Evolutionary conservation across 768 basidiomycete species (phyloP).

Genomic region (Lentinus tigrinus): DNA sequence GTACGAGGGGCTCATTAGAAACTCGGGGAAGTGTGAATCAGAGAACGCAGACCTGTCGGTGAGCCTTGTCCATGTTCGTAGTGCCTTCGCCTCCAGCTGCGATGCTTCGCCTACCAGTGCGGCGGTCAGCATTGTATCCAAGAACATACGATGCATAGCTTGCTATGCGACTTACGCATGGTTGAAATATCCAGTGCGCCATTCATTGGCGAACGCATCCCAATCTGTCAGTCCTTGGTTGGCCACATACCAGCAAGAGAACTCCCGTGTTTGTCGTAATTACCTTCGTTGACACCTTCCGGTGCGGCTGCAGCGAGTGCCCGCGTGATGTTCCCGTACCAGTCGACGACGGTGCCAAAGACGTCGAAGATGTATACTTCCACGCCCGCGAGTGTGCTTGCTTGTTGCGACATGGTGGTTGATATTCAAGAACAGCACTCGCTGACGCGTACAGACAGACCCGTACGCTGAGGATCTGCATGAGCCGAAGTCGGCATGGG

Average conservation of each 20-base stretch:
- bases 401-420: neutral
- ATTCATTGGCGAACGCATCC: constrained; percentile 52
- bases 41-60: constrained; percentile 43
- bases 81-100: constrained; percentile 46
- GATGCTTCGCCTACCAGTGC: constrained; percentile 35
- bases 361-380: constrained; percentile 29
- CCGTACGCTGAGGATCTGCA: neutral
- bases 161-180: constrained; percentile 37
- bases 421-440: neutral
- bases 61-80: constrained; percentile 51
- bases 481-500: neutral
- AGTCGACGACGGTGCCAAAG: constrained; percentile 30
- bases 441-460: neutral
- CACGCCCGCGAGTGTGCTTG: constrained; percentile 9
- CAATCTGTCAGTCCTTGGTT: constrained; percentile 30
- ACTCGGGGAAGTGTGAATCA: neutral
- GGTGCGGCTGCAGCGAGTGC: constrained; percentile 6
- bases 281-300: neutral
- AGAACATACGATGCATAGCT: neutral
- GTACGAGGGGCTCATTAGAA: neutral
- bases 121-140: constrained; percentile 2
- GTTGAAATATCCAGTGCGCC: constrained; percentile 50
- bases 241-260: neutral
- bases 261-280: too few species aligned
- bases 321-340: constrained; percentile 21